Percentiles rank a stretch among this genome's conserved stretches.
Evolutionary conservation across 306 rosid species (phyloP).

Genomic region (Cercis canadensis): DNA sequence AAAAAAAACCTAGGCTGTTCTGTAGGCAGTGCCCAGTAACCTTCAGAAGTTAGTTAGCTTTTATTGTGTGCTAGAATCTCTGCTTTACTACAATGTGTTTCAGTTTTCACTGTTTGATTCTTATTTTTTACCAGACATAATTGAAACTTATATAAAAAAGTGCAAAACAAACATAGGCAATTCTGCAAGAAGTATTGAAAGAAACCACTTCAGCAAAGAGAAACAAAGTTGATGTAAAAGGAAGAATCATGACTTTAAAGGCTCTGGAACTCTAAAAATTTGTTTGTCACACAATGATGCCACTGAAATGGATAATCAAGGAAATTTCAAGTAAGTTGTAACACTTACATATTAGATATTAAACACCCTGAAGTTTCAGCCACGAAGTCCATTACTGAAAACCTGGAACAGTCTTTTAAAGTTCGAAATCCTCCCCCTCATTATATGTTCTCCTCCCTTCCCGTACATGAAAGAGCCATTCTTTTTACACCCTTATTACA

Average conservation of each 20-base stretch:
- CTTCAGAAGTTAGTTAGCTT: neutral
- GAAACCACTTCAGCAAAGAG: slow-evolving; percentile 11
- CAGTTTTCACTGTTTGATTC: slow-evolving; percentile 14
- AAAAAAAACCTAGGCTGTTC: neutral
- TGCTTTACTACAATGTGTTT: neutral
- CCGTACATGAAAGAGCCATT: neutral
- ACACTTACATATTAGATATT: no score
- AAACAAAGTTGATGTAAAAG: neutral
- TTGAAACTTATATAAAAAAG: slow-evolving; percentile 5
- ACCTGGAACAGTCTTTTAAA: neutral
- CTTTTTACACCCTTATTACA: neutral
- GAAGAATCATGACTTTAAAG: slow-evolving; percentile 12
- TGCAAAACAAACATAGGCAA: slow-evolving; percentile 15
- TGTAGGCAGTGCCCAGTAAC: neutral
- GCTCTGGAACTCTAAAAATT: neutral
- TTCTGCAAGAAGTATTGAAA: neutral
- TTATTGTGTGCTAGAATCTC: neutral
- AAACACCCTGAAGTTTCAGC: neutral
- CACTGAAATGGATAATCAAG: neutral
- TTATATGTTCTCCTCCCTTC: neutral
- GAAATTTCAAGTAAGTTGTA: neutral
- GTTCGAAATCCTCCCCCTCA: neutral
- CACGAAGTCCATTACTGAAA: neutral
- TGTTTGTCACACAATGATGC: neutral
- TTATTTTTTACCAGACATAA: neutral